A percentile compares a stretch with the other conserved stretches of the same genome.
Conservation (phyloP, 306 rosid species). For the Vicia faba region DNA sequence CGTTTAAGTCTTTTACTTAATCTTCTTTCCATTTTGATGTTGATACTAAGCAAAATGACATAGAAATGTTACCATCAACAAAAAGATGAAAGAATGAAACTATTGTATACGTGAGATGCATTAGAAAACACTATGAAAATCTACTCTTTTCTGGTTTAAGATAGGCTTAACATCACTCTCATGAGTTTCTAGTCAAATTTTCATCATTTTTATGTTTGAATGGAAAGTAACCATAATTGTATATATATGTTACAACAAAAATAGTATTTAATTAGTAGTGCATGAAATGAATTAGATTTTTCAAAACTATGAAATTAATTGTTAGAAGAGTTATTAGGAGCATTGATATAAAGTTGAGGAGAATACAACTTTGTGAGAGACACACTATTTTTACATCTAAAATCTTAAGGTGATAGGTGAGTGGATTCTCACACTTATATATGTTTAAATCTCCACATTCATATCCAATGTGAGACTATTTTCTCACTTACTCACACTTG, state of each 20-base stretch:
- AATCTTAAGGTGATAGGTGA: too few species aligned
- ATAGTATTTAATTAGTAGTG: background rate
- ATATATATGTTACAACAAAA: background rate
- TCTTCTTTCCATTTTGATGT: conserved; percentile 36
- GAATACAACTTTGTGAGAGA: too few species aligned
- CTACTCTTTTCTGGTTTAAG: conserved; percentile 44
- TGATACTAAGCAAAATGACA: conserved; percentile 46
- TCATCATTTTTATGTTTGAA: conserved; percentile 36
- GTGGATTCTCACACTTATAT: too few species aligned
- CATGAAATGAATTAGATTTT: conserved; percentile 35
- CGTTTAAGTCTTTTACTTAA: conserved; percentile 37
- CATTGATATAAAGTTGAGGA: too few species aligned
- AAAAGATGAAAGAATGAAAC: conserved; percentile 48
- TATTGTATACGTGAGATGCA: conserved; percentile 30
- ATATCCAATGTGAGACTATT: too few species aligned
- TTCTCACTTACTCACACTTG: too few species aligned
- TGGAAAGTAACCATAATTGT: conserved; percentile 42
- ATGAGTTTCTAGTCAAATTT: conserved; percentile 40
- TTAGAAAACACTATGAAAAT: conserved; percentile 1
- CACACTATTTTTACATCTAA: too few species aligned
- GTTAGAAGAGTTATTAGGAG: too few species aligned
- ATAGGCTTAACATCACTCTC: conserved; percentile 54
- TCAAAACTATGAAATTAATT: conserved; percentile 24
- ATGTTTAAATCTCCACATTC: too few species aligned
- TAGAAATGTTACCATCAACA: conserved; percentile 44